Percentiles rank a stretch among this genome's conserved stretches.
Evolutionary conservation across 129 eudicot genomes (phyloP).

Genomic region (Lactuca saligna): DNA sequence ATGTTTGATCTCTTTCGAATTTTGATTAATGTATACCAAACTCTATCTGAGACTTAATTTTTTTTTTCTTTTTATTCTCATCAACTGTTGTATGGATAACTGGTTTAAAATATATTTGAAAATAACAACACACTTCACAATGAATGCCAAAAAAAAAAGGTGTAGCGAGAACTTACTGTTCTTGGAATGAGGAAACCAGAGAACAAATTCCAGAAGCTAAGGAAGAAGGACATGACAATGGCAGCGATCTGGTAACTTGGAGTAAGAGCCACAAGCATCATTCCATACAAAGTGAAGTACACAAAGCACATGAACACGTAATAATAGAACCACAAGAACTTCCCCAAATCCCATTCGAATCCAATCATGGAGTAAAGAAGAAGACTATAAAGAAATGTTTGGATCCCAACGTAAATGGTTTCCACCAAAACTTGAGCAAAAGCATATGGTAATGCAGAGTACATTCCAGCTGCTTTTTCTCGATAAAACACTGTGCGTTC

Average conservation of each 20-base stretch:
- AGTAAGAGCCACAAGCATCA: slow-evolving; percentile 91
- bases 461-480: slow-evolving; percentile 89
- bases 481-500: slow-evolving; percentile 83
- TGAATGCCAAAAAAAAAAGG: neutral
- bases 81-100: too few relatives aligned
- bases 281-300: slow-evolving; percentile 82
- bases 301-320: slow-evolving; percentile 77
- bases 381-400: slow-evolving; percentile 57
- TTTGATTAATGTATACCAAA: too few relatives aligned
- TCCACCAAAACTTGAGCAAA: slow-evolving; percentile 82
- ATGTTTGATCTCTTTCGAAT: too few relatives aligned
- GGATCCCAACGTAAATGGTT: slow-evolving; percentile 54
- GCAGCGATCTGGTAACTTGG: slow-evolving; percentile 80
- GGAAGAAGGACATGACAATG: slow-evolving; percentile 80
- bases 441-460: slow-evolving; percentile 72
- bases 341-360: slow-evolving; percentile 59
- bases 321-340: slow-evolving; percentile 78
- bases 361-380: slow-evolving; percentile 83
- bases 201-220: slow-evolving; percentile 83
- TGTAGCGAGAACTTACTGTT: slow-evolving; percentile 37
- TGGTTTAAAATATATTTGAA: too few relatives aligned
- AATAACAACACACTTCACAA: too few relatives aligned
- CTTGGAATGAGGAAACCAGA: slow-evolving; percentile 82
- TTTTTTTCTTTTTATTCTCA: too few relatives aligned
- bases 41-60: too few relatives aligned